Evolutionary conservation across 768 basidiomycete species (phyloP), one percentile per base, ranked within the genome.

Genomic region (Kwoniella shandongensis): DNA sequence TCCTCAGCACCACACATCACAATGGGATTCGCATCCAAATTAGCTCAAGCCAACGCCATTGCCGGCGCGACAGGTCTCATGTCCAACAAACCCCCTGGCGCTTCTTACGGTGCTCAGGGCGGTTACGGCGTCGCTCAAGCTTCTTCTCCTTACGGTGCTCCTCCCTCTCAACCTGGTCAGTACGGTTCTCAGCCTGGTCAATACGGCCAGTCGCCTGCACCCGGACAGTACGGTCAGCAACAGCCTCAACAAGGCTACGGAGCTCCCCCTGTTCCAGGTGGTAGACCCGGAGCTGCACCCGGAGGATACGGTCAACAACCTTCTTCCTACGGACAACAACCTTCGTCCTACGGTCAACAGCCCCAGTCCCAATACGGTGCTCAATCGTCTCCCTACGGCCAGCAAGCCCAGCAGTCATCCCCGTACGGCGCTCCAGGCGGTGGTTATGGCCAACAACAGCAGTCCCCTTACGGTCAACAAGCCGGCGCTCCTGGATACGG

Each of bases 11-110:
- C 25, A 29, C 25, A 29, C n/a, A n/a, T n/a, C 35, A 56, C 38
- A 11, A 64, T 64, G 62, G 62, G 62, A 15, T 64, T 64, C 58
- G 62, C 62, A 25, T 51, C 58, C 35, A 64, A 64, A 48, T 49
- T 64, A 20, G 39, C 55, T 48, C 62, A 67, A 48, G 66, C 62
- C 35, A 63, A 67, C 44, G 35, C 50, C 17, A 20, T 59, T 22
- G 66, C 54, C 49, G 53, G 58, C 5, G 59, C 56, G 25, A 44
- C 51, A 12, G 57, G 57, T 12, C 44, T 59, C 35, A 53, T 58
- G 56, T 50, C 56, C 15, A 58, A 58, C 44, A 61, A 59, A 50
- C 64, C 64, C 18, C 63, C 56, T n/a, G 42, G 41, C n/a, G 59
- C 49, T 44, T 46, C 49, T n/a, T 51, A 58, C 44, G 50, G 56